Base-by-base conservation (phyloP, 768 basidiomycete species). In the Mycena rosella region DNA sequence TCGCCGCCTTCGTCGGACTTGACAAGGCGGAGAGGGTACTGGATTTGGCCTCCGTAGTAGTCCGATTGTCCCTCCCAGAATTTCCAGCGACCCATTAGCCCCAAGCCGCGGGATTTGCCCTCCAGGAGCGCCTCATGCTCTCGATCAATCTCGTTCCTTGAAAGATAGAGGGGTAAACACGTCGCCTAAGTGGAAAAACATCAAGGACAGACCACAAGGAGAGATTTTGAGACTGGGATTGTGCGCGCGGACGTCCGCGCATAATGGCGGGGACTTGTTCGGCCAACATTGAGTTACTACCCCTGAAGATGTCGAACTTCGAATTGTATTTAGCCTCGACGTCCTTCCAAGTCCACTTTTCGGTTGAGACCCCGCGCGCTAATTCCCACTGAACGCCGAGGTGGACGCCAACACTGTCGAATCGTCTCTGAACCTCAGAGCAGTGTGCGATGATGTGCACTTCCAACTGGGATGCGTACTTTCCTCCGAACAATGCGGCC, bases 1-100 rank as follows among this genome's bases (percentile, higher is more conserved):
- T 59, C 64, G 0, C 30, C 57, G 8, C 42, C 70, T 0, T 69
- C 54, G 0, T 29, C 30, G 26, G 74, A 70, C 44, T 79, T 78
- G 30, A 77, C 75, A 18, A 90, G 69, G 3, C 81, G 78, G 5
- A 81, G 86, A 8, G 86, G 71, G 67, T 90, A 91, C 63, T 92
- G 90, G 3, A 94, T 85, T 24, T 80, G 83, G 2, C 93, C 92
- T 0, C 92, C 92, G 57, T 89, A 88, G 91, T 92, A 94, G 52
- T 85, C 74, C 1, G 78, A 59, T 22, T 78, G 83, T 8, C 81
- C 85, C 26, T 83, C 63, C 83, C 85, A 91, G 0, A 74, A 14
- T 3, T 44, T 22, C 42, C 42, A 44, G 42, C 42, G 42, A 6
- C 42, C 42, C 42, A 20, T n/a, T 3, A 44, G 80, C 0, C 92